Evolutionary conservation across 106 monocot genomes (phyloP), one percentile per base, ranked within the genome.

Genomic region (Amphibolis antarctica): DNA sequence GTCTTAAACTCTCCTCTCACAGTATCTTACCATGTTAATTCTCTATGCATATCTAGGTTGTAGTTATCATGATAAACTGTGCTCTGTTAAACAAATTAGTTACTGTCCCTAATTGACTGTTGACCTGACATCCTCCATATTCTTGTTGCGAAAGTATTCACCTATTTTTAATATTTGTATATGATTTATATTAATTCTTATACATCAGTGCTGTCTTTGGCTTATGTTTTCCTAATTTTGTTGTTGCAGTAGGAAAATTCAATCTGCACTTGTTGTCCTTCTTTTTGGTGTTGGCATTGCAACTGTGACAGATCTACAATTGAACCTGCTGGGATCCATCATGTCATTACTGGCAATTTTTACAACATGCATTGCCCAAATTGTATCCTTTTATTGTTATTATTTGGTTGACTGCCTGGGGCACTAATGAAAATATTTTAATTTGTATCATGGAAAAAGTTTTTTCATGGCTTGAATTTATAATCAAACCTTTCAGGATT

Each of bases 211-310:
- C 46, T 55, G 46, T 10, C 11, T 9, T 36, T 7, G 17, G 42
- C 60, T 42, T 4, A 60, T 42, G 1, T 62, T 24, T 64, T 45
- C 15, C 21, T 20, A 24, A n/a, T n/a, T 57, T 62, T 66, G 44
- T 76, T 57, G 56, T 62, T 88, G 73, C 82, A 92, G 93, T 67
- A 66, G 82, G 72, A 88, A 47, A 30, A 93, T 93, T 57, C 88
- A 88, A 73, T 64, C 88, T 20, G 66, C 93, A 55, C 93, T 93
- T 65, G 31, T 72, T 30, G 69, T 85, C 59, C 93, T 93, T 59
- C 93, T 93, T 62, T n/a, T 93, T 53, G 93, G 93, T 69, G 93
- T 93, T 68, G 93, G 88, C 36, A 88, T 93, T 67, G 93, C 93
- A 76, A 93, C 93, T 25, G 88, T 93, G 44, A 93, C 93, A 20